phyloP scores from a whole-genome alignment of 2,329 filamentous ascomycete species.

The Pseudogymnoascus pannorum region DNA sequence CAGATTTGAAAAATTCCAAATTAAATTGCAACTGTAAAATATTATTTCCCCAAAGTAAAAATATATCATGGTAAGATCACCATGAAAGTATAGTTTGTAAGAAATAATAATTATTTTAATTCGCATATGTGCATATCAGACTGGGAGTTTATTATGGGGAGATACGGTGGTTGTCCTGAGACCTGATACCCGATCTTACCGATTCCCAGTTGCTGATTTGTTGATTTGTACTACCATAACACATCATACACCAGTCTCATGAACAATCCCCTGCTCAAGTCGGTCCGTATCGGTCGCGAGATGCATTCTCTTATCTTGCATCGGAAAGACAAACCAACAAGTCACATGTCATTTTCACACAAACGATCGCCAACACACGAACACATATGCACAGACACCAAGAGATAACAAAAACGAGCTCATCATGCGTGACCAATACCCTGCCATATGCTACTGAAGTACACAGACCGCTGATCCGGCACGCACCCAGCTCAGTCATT shows the following conservation, averaged over 20 bases:
- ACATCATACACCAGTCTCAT: not conserved
- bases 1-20: too few species aligned
- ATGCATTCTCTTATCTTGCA: not conserved
- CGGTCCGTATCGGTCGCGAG: not conserved
- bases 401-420: not conserved
- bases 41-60: too few species aligned
- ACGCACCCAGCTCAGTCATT: constrained; percentile 6
- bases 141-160: too few species aligned
- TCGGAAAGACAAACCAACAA: not conserved
- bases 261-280: not conserved
- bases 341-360: not conserved
- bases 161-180: too few species aligned
- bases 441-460: constrained; percentile 27
- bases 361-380: not conserved
- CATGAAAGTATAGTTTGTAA: too few species aligned
- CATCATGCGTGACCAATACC: constrained; percentile 15
- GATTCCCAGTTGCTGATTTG: not conserved
- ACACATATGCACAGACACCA: not conserved
- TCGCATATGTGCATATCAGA: too few species aligned
- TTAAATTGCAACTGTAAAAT: too few species aligned
- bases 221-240: too few species aligned
- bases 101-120: too few species aligned
- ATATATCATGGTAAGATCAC: too few species aligned
- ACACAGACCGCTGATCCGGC: constrained; percentile 19
- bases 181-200: too few species aligned